Evolutionary conservation across 176 grass and related monocot genomes (phyloP), one percentile per base, ranked within the genome.

Genomic region (Calamus simplicifolius): DNA sequence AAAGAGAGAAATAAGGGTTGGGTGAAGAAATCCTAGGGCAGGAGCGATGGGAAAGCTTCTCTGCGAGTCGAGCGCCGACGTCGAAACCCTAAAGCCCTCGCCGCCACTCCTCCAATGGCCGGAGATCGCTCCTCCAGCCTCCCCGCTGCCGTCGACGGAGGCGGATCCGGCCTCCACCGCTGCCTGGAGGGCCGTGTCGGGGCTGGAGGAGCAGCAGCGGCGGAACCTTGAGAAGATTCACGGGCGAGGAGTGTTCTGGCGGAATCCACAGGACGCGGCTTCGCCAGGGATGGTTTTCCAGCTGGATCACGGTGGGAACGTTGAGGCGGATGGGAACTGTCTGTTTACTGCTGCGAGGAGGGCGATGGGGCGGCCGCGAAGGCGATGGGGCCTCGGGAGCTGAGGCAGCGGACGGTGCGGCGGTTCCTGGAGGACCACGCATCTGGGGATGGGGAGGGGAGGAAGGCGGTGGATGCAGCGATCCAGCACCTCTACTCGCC

Each of bases 261-360:
- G 80, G 69, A 84, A 62, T 25, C 63, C 83, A 0, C 3, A 54
- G 50, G 70, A 63, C 43, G 56, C 63, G 43, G 48, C 59, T 21
- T 58, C 29, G 49, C 29, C 59, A 49, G 58, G 49, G 2, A 62
- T 73, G 69, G 77, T 87, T 52, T 85, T 91, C 69, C 72, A 87
- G 56, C 81, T 97, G 18, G 87, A 88, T 57, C 87, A 97, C 57
- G 93, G 75, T 62, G 87, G 93, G 4, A 84, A 91, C 73, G 93
- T 97, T 49, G 84, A 92, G n/a, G 71, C 87, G 52, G 87, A 97
- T 26, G 84, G 93, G 16, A 97, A 97, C 75, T 97, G 93, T 75
- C 81, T 91, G 56, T 97, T 97, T 73, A 88, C 93, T 5, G 83
- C 93, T 3, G 84, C 76, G 0, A 74, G 84, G 31, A 78, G 69